Evolutionary conservation across 306 rosid species (phyloP).

Genomic region (Quercus mongolica): DNA sequence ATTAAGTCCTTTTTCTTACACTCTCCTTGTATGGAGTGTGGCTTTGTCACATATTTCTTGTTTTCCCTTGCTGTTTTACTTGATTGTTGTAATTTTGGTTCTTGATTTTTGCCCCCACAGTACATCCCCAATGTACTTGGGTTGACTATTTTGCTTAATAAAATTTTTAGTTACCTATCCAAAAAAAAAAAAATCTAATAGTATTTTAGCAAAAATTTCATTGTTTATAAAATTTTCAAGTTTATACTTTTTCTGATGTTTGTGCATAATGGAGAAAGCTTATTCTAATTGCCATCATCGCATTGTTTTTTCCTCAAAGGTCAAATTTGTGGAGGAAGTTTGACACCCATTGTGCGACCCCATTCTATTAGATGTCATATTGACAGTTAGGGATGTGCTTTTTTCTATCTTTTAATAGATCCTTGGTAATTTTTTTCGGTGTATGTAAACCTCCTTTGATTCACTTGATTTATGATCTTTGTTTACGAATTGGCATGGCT

Average conservation of each 20-base stretch:
- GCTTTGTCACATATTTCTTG: too few species aligned
- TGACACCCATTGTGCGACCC: neutral
- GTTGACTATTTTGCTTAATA: too few species aligned
- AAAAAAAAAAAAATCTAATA: too few species aligned
- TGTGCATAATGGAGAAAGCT: neutral
- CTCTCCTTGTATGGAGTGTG: too few species aligned
- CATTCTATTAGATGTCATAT: neutral
- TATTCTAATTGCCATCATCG: neutral
- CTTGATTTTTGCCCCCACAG: too few species aligned
- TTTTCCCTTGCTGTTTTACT: too few species aligned
- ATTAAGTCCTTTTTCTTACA: too few species aligned
- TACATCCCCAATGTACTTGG: too few species aligned
- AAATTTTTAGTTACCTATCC: too few species aligned
- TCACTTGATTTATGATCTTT: neutral
- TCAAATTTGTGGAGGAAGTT: neutral
- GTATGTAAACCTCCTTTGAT: neutral
- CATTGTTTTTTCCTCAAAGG: neutral
- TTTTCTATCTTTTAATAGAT: neutral
- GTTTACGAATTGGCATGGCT: neutral
- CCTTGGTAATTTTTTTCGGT: neutral
- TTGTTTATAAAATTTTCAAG: neutral
- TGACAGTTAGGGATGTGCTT: neutral
- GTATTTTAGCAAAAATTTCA: neutral
- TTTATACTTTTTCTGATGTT: neutral
- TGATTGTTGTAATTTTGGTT: too few species aligned